Evolutionary conservation across 2,329 filamentous ascomycete species (phyloP), one percentile per base, ranked within the genome.

Genomic region (Epichloe sp.): DNA sequence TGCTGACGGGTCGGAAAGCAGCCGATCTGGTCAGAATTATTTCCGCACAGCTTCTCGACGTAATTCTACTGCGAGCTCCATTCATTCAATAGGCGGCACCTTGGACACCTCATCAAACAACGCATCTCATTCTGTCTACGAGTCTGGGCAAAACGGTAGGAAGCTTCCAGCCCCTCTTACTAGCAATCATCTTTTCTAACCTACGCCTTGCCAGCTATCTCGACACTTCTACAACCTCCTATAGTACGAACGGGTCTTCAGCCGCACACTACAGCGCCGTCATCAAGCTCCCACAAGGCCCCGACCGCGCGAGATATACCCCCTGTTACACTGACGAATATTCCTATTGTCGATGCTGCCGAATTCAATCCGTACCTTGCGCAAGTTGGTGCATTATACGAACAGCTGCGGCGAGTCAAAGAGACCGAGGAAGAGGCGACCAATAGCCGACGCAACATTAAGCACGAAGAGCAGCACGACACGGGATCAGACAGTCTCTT

Each of bases 261-360:
- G 50, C 86, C 90, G 21, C 85, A 94, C 65, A 85, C 84, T 1
- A 75, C 83, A 2, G 81, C 85, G 3, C 79, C 86, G 2, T 66
- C 71, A 8, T 80, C 80, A n/a, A 85, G 80, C 59, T 74, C 83
- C 14, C 87, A 93, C 61, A 91, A 85, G 59, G 83, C 87, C 14
- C 91, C 91, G 0, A 94, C 88, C 1, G 77, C 86, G 17, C 81
- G 81, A 65, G 91, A 98, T 63, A 98, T 98, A 38, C 91, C 91
- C 91, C 91, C 91, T 0, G 93, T 98, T 0, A 83, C 88, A 1
- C 74, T 98, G 53, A 90, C 89, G 7, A 95, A 95, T 59, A 87
- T 97, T 44, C 79, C 83, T 11, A 86, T 86, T 59, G 76, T 97
- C 58, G 87, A 95, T 40, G 68, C 80, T 0, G 79, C 84, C 55